Evolutionary conservation across 164 flowering plant species (phyloP).

Genomic region (Piper longum): DNA sequence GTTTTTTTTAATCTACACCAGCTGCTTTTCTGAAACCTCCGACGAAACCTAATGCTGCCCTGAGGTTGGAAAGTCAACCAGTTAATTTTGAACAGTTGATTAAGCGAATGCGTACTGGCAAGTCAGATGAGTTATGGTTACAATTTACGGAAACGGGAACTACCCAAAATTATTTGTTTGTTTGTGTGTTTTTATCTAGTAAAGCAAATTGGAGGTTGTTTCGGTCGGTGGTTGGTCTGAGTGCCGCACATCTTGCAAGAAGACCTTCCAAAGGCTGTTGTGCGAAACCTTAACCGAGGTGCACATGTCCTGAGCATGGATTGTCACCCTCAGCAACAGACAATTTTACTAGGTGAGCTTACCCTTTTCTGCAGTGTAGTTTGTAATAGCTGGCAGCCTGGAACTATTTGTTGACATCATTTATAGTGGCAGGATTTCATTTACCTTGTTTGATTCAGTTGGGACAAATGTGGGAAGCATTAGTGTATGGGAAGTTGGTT

Average conservation of each 20-base stretch:
- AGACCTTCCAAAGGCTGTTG: conserved; percentile 62
- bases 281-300: conserved; percentile 44
- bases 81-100: conserved; percentile 58
- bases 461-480: conserved; percentile 68
- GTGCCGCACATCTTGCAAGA: conserved; percentile 49
- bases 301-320: conserved; percentile 74
- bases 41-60: conserved; percentile 40
- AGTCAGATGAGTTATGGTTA: conserved; percentile 48
- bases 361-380: background rate
- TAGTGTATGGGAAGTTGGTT: conserved; percentile 53
- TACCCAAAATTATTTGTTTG: background rate
- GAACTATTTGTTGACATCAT: too few species aligned
- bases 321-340: conserved; percentile 71
- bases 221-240: conserved; percentile 43
- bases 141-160: too few species aligned
- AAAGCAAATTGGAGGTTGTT: background rate
- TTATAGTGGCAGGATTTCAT: background rate
- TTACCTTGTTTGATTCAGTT: background rate
- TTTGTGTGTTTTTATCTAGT: background rate
- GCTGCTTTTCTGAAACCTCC: conserved; percentile 59
- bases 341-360: conserved; percentile 47
- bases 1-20: conserved; percentile 8
- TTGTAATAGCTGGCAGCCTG: background rate
- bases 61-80: conserved; percentile 57
- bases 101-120: conserved; percentile 58